Evolutionary conservation across 2,329 filamentous ascomycete species (phyloP).

Genomic region (Westerdykella sp.): DNA sequence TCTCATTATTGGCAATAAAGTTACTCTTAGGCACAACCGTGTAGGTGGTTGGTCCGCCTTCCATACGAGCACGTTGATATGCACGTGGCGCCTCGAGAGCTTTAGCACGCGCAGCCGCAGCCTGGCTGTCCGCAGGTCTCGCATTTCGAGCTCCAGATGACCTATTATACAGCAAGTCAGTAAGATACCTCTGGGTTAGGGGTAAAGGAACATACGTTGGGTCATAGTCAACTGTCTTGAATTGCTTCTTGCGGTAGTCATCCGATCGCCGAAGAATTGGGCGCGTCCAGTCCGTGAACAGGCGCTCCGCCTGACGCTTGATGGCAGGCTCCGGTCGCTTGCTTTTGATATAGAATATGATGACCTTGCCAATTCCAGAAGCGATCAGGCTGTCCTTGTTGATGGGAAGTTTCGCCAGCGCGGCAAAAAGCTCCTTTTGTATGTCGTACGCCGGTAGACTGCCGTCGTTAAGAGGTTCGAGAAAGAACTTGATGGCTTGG

Average conservation of each 20-base stretch:
- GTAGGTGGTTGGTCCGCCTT: conserved; percentile 55
- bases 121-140: conserved; percentile 29
- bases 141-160: background rate
- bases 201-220: conserved; percentile 41
- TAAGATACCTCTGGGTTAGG: background rate
- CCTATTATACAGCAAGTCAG: conserved; percentile 12
- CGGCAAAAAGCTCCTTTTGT: conserved; percentile 85
- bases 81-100: conserved; percentile 48
- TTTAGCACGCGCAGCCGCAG: conserved; percentile 40
- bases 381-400: conserved; percentile 86
- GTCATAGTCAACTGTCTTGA: conserved; percentile 54
- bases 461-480: conserved; percentile 90
- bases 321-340: conserved; percentile 82
- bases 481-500: conserved; percentile 92
- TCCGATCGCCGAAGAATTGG: conserved; percentile 91
- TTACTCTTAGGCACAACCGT: conserved; percentile 58
- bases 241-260: conserved; percentile 85
- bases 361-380: conserved; percentile 91
- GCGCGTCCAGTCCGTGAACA: conserved; percentile 93
- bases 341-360: conserved; percentile 94
- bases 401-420: conserved; percentile 73
- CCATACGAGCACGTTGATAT: conserved; percentile 54
- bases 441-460: conserved; percentile 95
- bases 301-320: conserved; percentile 85
- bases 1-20: conserved; percentile 23